Percentiles rank a stretch among this genome's conserved stretches.
Conservation (phyloP, 192 early-diverging fungal species). For the Rhizophagus sp. region DNA sequence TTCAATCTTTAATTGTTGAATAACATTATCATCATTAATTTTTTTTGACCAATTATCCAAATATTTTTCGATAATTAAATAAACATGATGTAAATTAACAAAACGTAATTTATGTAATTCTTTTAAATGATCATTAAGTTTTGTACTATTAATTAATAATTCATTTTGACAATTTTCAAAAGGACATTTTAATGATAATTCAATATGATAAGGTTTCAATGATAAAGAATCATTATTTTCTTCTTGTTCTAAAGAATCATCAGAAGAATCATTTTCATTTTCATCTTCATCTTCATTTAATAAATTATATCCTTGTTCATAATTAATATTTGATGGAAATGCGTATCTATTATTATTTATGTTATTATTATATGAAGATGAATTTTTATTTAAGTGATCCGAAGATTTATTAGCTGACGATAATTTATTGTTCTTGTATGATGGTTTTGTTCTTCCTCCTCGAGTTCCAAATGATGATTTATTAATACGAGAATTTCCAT, state of each 20-base stretch:
- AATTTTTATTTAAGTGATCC: background rate
- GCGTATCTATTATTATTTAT: background rate
- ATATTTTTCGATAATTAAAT: constrained; percentile 75
- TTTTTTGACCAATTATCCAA: constrained; percentile 70
- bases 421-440: background rate
- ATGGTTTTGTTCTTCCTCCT: background rate
- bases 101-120: constrained; percentile 64
- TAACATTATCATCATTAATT: constrained; percentile 39
- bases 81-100: constrained; percentile 75
- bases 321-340: background rate
- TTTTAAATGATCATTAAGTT: constrained; percentile 66
- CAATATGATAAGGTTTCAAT: constrained; percentile 51
- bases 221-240: constrained; percentile 28
- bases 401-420: background rate
- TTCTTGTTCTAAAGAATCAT: background rate
- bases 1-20: constrained; percentile 31
- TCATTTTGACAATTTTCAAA: constrained; percentile 57
- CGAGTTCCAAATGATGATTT: background rate
- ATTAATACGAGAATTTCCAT: background rate
- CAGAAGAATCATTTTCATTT: background rate
- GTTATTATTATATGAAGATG: background rate
- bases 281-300: background rate
- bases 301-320: background rate
- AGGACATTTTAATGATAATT: constrained; percentile 66
- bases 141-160: constrained; percentile 61